Base-by-base conservation (phyloP, 192 early-diverging fungal species). In the Backusella liffmaniae region DNA sequence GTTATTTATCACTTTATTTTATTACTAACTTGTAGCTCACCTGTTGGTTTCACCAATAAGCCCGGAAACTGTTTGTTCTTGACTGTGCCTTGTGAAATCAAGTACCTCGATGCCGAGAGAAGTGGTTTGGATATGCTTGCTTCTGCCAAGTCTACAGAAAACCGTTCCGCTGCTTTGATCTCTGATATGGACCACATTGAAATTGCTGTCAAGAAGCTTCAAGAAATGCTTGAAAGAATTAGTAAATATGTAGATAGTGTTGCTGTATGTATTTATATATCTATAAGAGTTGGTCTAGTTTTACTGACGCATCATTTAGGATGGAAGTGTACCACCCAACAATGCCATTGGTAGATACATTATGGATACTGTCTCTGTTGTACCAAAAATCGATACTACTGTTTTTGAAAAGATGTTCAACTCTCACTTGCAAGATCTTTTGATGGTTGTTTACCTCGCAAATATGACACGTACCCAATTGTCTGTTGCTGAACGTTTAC, bases 381-480 rank as follows among this genome's bases (percentile, higher is more conserved):
- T 98, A 8, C 97, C 96, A 66, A 91, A 91, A 80, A 89, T 99
- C 37, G 93, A 97, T 78, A 79, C 90, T 37, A 84, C 79, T 68
- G 93, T 91, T 77, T 99, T 99, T 79, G 93, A 96, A 76, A 91
- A 94, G 75, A 91, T 95, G 87, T 97, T 98, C 91, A 94, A 96
- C 88, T 91, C 88, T 83, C 97, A 99, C 80, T 77, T 98, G 73
- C 91, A 96, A 87, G 97, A 99, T 84, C 86, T 99, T 67, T 86
- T 97, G 76, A 96, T 97, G 95, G 96, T 98, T 30, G 93, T 96
- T 35, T 97, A 99, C 77, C 88, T 99, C 51, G 93, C 95, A 73
- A 95, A 96, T 86, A 92, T 99, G 80, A 97, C 97, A 34, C 90
- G 96, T 73, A 95, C 94, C 23, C 97, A 99, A 86, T 89, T 99